Evolutionary conservation across 1,139 yeast genomes (phyloP), one percentile per base, ranked within the genome.

Genomic region (Saccharomyces hybrid): DNA sequence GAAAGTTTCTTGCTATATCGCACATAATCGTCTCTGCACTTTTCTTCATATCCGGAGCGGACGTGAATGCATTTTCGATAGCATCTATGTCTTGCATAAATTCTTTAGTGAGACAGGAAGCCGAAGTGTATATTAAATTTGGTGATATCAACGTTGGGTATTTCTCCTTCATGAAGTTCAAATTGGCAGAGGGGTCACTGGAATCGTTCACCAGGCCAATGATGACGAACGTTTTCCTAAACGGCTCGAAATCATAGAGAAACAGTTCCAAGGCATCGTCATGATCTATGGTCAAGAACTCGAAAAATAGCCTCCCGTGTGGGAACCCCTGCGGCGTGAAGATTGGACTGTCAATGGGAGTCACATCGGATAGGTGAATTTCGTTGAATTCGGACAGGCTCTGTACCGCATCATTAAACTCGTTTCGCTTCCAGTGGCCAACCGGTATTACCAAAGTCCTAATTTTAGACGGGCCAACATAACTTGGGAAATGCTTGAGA

Each of bases 241-340:
- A 88, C 1, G 96, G 96, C 69, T 93, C 98, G 60, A 91, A 83
- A 69, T 91, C 97, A 61, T 87, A 88, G 53, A 91, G 73, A 56
- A 87, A 85, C 8, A 83, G 71, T 51, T 65, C 61, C 23, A 78
- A 74, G 51, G 84, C 88, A 26, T 76, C 74, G 56, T 85, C 88
- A 11, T 79, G 57, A 13, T 78, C 34, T 69, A 71, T 49, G 0
- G 63, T 57, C 23, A 50, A 57, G 59, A 83, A 82, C 55, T 85
- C 85, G 61, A 79, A 68, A 32, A 67, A 57, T 31, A 68, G 51
- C 52, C 84, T 73, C 0, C 98, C 98, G 51, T 79, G 78, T 1
- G 97, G 96, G 63, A 81, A 88, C 0, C 85, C 83, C 63, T 85
- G 95, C 1, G 98, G 97, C 61, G 88, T 87, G 73, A 90, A 90